Base-by-base conservation (phyloP, 129 eudicot genomes). In the Chrysanthemum seticuspe region DNA sequence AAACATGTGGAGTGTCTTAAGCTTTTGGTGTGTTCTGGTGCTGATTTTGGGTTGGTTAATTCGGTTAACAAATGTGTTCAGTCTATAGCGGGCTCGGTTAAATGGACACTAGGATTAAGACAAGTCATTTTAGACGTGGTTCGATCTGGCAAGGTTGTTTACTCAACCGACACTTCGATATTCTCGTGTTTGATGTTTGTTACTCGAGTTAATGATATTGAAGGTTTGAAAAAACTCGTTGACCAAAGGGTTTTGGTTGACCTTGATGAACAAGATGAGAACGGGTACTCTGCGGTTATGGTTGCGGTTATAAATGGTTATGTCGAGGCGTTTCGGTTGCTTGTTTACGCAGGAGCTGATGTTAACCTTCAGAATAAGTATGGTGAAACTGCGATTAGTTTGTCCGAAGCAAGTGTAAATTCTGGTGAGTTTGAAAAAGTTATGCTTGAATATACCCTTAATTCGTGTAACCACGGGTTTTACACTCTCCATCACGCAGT, bases 231-330 rank as follows among this genome's bases (percentile, higher is more conserved):
- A 75, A 74, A 66, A 10, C 78, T 92, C 3, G 56, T 89, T 65
- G 81, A 76, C 58, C 89, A 75, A 61, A 75, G 79, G 10, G 81
- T 68, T 10, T n/a, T 76, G 10, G 14, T 87, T 47, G 83, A 89
- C 64, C 75, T 89, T 4, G 75, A 92, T 47, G 87, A 88, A 63
- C 88, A 79, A 61, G 96, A 92, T 16, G 87, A 83, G 45, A 78
- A 83, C 16, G 96, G 96, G 12, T 92, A 86, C 81, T 74, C 96
- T 1, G 96, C 96, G 16, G 89, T 71, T 15, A 84, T 92, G 96
- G 77, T 87, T 40, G 89, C 96, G 5, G 97, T 85, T 48, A 75
- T 74, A 34, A 75, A 83, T 10, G 93, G 96, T 4, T 84, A 86
- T 62, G 84, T 89, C 19, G 96, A 87, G 47, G 83, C 91, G 13